phyloP scores from a whole-genome alignment of 2,329 filamentous ascomycete species.

The Trichoderma asperellum region DNA sequence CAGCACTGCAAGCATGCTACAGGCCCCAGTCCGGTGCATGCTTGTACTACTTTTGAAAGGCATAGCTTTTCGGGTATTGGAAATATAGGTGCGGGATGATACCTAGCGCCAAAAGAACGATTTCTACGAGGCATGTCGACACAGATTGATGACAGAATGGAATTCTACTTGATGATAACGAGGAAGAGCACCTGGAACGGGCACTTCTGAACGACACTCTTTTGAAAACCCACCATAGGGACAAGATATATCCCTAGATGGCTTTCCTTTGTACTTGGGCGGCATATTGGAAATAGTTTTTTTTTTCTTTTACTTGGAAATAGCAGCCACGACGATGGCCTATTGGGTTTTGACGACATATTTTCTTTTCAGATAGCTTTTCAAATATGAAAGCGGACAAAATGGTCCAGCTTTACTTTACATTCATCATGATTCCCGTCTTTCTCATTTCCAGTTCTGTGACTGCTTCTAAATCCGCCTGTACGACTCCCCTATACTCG shows the following conservation, averaged over 20 bases:
- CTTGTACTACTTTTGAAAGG: conserved; percentile 27
- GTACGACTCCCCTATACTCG: neutral
- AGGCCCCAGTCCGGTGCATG: conserved; percentile 27
- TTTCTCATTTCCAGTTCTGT: neutral
- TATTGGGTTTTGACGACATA: conserved; percentile 26
- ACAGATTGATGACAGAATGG: conserved; percentile 27
- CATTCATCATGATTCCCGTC: neutral
- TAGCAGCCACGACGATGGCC: conserved; percentile 20
- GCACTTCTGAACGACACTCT: conserved; percentile 24
- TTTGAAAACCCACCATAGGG: conserved; percentile 26
- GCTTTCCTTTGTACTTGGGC: conserved; percentile 28
- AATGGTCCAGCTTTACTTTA: conserved; percentile 14
- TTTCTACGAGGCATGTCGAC: conserved; percentile 24
- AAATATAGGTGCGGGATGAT: conserved; percentile 26
- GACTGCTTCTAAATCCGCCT: neutral
- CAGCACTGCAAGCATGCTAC: conserved; percentile 27
- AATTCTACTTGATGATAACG: conserved; percentile 21
- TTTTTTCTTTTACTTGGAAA: conserved; percentile 26
- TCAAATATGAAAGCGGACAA: conserved; percentile 22
- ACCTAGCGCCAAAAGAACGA: conserved; percentile 10
- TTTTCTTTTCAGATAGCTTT: conserved; percentile 16
- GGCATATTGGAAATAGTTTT: conserved; percentile 24
- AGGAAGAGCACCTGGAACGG: conserved; percentile 24
- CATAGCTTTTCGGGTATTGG: conserved; percentile 28
- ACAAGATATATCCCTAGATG: conserved; percentile 11